These are phyloP conservation scores for Astragalus membranaceus DNA, from an alignment of 306 rosid species.

Conservation along the genomic window DNA sequence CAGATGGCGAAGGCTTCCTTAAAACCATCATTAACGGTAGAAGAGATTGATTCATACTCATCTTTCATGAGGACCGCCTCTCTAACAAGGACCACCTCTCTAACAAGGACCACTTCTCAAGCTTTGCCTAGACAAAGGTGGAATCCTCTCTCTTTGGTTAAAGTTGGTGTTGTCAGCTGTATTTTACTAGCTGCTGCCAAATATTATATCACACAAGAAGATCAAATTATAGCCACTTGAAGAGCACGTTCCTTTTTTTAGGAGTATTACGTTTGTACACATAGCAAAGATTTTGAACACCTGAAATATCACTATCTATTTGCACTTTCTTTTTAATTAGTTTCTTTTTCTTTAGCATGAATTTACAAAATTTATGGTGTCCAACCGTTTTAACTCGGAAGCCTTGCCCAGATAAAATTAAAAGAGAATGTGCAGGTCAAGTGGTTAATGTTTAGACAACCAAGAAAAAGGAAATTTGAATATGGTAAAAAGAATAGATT, in stretches of 20 bases:
- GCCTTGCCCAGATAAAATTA: no score
- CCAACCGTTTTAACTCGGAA: no score
- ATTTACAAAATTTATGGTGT: no score
- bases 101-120: constrained; percentile 21
- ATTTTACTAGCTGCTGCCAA: constrained; percentile 34
- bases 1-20: constrained; percentile 51
- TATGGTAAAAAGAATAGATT: no score
- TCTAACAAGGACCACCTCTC: constrained; percentile 23
- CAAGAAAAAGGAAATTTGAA: no score
- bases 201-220: constrained; percentile 23
- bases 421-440: no score
- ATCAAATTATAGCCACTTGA: constrained; percentile 34
- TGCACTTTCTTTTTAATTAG: background rate
- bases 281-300: background rate
- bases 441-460: no score
- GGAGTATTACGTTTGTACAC: background rate
- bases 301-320: background rate
- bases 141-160: constrained; percentile 22
- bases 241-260: background rate
- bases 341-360: no score
- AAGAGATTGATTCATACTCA: constrained; percentile 43
- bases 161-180: constrained; percentile 31
- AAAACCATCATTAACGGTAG: constrained; percentile 58
- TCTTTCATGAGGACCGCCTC: constrained; percentile 52
- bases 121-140: constrained; percentile 3